Evolutionary conservation across 257 asterid genomes (phyloP), one percentile per base, ranked within the genome.

Genomic region (Solanum ossicruentum): DNA sequence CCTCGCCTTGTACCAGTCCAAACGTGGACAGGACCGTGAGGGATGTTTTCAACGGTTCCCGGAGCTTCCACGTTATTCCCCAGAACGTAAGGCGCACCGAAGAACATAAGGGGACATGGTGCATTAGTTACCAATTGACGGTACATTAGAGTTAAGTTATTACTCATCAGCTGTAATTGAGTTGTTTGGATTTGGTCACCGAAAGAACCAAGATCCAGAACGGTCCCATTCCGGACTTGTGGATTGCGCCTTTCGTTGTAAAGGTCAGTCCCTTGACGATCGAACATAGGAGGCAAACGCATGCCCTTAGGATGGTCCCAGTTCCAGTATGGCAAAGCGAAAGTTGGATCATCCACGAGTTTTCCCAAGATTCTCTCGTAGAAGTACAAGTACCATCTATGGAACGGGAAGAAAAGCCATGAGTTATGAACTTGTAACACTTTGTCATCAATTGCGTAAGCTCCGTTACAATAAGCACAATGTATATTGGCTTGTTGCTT

Each of bases 361-460:
- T 84, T 71, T 2, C 90, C 88, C 84, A 86, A 72, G 56, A 88
- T 88, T 75, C 87, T 84, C 28, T 88, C 90, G 10, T 79, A 88
- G 65, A 88, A 88, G 84, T 88, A 84, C 16, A 88, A 43, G 32
- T 88, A 88, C 87, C 85, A 88, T 47, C 90, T 73, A 49, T 88
- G 90, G 45, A 84, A 88, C 2, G 90, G 90, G 69, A 86, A 87
- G 77, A 87, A 87, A 13, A 85, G 89, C 89, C 89, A 87, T 0
- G 87, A 87, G 51, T 7, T 3, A 21, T 86, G 90, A 18, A 88
- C 69, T 65, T 86, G 87, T n/a, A 88, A 18, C 26, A 81, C 80
- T 21, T 39, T 12, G 1, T 84, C 89, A 13, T 12, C 52, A 47
- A 86, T 83, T 0, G 7, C n/a, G 43, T 86, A 86, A n/a, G 86